A percentile compares a stretch with the other conserved stretches of the same genome.
Conservation (phyloP, 352 stramenopile genomes). For the Phytophthora constricta region DNA sequence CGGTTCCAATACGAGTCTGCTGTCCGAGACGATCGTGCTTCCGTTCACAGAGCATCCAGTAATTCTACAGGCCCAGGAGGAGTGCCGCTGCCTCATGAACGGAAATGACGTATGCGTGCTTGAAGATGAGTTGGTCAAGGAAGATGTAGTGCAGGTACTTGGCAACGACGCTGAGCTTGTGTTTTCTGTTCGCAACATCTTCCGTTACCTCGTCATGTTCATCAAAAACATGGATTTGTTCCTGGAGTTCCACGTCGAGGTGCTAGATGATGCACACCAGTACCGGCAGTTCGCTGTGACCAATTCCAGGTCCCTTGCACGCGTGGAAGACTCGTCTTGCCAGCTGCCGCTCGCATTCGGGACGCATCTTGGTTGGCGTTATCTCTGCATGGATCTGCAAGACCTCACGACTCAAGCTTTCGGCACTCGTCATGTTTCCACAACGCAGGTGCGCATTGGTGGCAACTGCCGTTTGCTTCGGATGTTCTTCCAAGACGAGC, state of each 20-base stretch:
- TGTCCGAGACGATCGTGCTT: conserved; percentile 41
- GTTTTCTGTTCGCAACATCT: conserved; percentile 72
- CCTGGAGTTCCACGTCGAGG: conserved; percentile 70
- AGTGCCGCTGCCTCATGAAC: conserved; percentile 67
- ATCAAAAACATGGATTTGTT: conserved; percentile 83
- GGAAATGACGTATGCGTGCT: conserved; percentile 74
- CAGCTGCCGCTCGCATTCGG: conserved; percentile 72
- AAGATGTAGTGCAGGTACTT: conserved; percentile 78
- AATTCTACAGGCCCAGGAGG: conserved; percentile 59
- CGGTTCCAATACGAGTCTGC: conserved; percentile 17
- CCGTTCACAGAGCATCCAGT: conserved; percentile 57
- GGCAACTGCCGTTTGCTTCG: conserved; percentile 77
- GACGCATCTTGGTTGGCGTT: conserved; percentile 55
- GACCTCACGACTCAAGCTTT: conserved; percentile 73
- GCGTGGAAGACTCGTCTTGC: conserved; percentile 55
- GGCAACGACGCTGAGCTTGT: conserved; percentile 74
- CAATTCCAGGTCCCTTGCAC: conserved; percentile 74
- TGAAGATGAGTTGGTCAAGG: conserved; percentile 78
- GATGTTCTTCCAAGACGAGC: conserved; percentile 84
- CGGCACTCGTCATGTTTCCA: conserved; percentile 73
- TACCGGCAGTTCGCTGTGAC: conserved; percentile 71
- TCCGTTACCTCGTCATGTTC: conserved; percentile 85
- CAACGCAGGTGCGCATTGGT: conserved; percentile 63
- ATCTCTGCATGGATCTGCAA: conserved; percentile 82
- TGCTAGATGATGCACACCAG: conserved; percentile 72